These are phyloP conservation scores for Adansonia grandidieri DNA, from an alignment of 441 rosid species.

Conservation along the genomic window DNA sequence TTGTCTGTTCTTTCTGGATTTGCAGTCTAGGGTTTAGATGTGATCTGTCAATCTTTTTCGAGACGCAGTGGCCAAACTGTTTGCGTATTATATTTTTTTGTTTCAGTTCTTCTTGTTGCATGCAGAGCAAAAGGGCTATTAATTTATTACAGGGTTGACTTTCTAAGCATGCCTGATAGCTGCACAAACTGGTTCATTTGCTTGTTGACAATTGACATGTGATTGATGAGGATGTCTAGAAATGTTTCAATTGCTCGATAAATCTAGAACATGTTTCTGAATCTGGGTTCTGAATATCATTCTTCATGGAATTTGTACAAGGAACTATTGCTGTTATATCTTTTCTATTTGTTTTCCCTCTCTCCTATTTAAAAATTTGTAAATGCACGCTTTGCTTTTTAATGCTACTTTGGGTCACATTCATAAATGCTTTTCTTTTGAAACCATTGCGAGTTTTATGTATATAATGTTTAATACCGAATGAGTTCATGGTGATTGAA, in stretches of 20 bases:
- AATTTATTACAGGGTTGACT: slow-evolving; percentile 6
- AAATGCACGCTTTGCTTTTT: not conserved
- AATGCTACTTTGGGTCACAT: not conserved
- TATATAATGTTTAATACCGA: not conserved
- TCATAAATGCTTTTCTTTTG: not conserved
- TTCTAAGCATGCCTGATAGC: not conserved
- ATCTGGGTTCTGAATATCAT: slow-evolving; percentile 12
- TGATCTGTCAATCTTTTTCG: not conserved
- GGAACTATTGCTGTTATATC: not conserved
- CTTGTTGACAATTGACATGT: not conserved
- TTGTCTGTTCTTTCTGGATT: not conserved
- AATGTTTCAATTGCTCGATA: not conserved
- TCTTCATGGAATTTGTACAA: not conserved
- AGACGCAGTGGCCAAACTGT: not conserved
- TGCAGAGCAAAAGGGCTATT: not conserved
- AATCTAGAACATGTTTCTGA: not conserved
- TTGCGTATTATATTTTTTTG: not conserved
- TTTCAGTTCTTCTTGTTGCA: slow-evolving; percentile 16
- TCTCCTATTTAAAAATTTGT: slow-evolving; percentile 4
- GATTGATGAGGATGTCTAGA: not conserved
- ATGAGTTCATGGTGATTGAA: slow-evolving; percentile 6
- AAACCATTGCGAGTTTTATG: not conserved
- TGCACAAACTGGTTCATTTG: not conserved
- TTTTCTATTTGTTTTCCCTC: not conserved
- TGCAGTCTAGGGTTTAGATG: not conserved